These are phyloP conservation scores for Xylariaceae sp. DNA, from an alignment of 2,329 filamentous ascomycete species.

Conservation along the genomic window DNA sequence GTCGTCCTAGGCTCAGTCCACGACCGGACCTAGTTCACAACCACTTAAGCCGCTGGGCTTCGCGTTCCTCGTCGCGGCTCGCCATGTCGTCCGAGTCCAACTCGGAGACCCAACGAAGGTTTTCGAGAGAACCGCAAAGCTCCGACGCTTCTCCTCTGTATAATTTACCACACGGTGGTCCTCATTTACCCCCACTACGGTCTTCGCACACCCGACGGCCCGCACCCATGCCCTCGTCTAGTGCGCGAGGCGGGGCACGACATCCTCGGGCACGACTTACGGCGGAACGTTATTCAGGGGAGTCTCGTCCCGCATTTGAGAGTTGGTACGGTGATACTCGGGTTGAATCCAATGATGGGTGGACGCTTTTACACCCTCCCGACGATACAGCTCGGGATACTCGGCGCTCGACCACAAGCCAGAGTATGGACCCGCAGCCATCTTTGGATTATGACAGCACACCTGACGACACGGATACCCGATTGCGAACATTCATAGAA, in stretches of 20 bases:
- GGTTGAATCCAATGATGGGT: constrained; percentile 18
- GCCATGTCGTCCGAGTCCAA: constrained; percentile 42
- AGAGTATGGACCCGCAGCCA: constrained; percentile 13
- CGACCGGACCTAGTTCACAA: constrained; percentile 28
- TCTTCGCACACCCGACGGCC: constrained; percentile 37
- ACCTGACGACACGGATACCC: constrained; percentile 27
- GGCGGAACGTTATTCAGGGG: constrained; percentile 24
- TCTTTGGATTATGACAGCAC: constrained; percentile 17
- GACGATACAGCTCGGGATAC: constrained; percentile 12
- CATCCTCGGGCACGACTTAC: constrained; percentile 26
- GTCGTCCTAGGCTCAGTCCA: constrained; percentile 23
- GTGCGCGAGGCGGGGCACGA: constrained; percentile 17
- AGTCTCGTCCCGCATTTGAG: constrained; percentile 18
- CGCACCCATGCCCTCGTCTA: constrained; percentile 30
- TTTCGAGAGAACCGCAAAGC: constrained; percentile 39
- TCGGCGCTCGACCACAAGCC: constrained; percentile 16
- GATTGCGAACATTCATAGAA: constrained; percentile 28
- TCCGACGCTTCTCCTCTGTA: constrained; percentile 29
- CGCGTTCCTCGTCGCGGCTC: constrained; percentile 26
- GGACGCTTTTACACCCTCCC: constrained; percentile 18
- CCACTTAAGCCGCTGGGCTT: constrained; percentile 32
- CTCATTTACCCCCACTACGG: constrained; percentile 43
- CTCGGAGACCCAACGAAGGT: constrained; percentile 41
- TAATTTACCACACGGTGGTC: constrained; percentile 29
- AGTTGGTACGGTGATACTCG: constrained; percentile 10